Evolutionary conservation across 768 basidiomycete genomes (phyloP), one percentile per base, ranked within the genome.

Genomic region (Tulasnella sp.): DNA sequence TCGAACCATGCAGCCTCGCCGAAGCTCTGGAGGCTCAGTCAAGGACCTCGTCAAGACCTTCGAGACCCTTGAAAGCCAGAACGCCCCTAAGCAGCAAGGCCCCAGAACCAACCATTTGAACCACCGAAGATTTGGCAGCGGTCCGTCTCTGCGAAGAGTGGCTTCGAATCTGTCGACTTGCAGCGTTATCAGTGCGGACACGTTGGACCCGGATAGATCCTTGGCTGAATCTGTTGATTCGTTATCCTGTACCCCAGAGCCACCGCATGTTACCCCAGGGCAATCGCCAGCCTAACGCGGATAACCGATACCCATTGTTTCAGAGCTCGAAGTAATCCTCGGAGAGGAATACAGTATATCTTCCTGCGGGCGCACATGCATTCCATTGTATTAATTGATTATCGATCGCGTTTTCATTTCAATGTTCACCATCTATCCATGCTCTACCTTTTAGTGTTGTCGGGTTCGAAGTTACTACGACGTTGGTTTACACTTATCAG

Each of bases 31-130:
- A n/a, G 44, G 80, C n/a, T 81, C 80, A 19, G 80, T 81, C 34
- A 80, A 80, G 27, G 80, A 81, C 44, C 80, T 81, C 42, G 74
- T 81, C 79, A 48, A 62, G 68, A 71, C 42, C 12, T 81, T 81
- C 62, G 80, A 81, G 62, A 44, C 3, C n/a, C 58, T 81, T 12
- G 72, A 72, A 19, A 42, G 81, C 19, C 39, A 81, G 74, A 76
- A 68, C 31, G 80, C 81, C n/a, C 42, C 24, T 18, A 48, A 76
- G 42, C 46, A 34, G 18, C 24, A 76, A 58, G 44, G 79, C 21
- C 48, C 27, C 48, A 34, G 40, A 42, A n/a, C 36, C 27, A 38
- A 78, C 40, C 38, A n/a, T 21, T 18, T 48, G 7, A 71, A 6
- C 10, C 62, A 40, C 34, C 71, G 68, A 7, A 40, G 34, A 39